phyloP scores from a whole-genome alignment of 2,329 filamentous ascomycete genomes.

The Dryadomyces sulphureus region DNA sequence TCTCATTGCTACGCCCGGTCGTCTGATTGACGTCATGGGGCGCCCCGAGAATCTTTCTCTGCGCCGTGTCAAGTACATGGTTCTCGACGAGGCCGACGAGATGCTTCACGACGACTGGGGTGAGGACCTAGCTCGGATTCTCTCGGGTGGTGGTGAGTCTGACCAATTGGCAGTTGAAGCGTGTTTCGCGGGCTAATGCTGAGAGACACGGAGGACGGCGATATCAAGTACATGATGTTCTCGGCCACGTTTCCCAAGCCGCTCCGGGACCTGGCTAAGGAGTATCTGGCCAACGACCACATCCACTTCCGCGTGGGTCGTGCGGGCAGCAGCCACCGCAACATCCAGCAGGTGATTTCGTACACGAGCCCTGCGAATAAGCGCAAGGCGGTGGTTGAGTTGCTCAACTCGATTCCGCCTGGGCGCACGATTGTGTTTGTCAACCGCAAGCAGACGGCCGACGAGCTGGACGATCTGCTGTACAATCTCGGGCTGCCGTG shows the following conservation, averaged over 20 bases:
- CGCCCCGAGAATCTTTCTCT: conserved; percentile 55
- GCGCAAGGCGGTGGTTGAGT: conserved; percentile 53
- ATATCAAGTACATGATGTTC: conserved; percentile 65
- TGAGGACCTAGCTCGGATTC: conserved; percentile 57
- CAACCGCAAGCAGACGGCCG: conserved; percentile 64
- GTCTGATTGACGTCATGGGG: conserved; percentile 71
- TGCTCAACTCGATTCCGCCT: conserved; percentile 56
- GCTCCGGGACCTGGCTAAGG: conserved; percentile 60
- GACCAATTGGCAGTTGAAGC: background rate
- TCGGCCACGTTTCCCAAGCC: conserved; percentile 84
- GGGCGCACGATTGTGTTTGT: conserved; percentile 80
- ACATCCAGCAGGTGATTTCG: conserved; percentile 68
- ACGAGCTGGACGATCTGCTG: conserved; percentile 75
- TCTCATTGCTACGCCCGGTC: conserved; percentile 75
- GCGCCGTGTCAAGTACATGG: conserved; percentile 59
- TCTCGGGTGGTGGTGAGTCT: conserved; percentile 65
- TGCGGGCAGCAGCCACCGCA: conserved; percentile 65
- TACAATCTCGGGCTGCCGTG: conserved; percentile 68
- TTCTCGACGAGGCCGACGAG: conserved; percentile 94
- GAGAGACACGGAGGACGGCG: conserved; percentile 59
- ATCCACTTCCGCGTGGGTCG: conserved; percentile 78
- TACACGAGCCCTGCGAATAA: conserved; percentile 53
- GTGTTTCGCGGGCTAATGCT: background rate
- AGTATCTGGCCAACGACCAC: conserved; percentile 59
- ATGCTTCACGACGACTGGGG: conserved; percentile 72